Conservation (phyloP, 2,329 filamentous ascomycete species). For the Paracorniculantispora psalliotae region DNA sequence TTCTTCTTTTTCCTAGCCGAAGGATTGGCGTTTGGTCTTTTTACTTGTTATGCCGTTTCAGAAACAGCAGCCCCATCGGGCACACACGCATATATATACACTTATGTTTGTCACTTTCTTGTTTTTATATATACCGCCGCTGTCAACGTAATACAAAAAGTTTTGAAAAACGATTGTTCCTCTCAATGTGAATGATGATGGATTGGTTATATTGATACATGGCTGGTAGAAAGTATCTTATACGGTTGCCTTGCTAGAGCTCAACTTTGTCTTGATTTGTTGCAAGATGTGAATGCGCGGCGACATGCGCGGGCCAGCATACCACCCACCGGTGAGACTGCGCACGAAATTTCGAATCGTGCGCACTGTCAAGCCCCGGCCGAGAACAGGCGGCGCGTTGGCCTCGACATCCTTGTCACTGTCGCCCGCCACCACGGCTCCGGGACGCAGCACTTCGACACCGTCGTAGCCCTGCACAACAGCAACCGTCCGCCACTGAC, state of each 20-base stretch:
- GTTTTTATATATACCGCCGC: neutral
- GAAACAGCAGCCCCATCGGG: neutral
- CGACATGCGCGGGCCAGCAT: slow-evolving; percentile 58
- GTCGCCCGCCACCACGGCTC: slow-evolving; percentile 20
- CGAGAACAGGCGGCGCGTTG: slow-evolving; percentile 33
- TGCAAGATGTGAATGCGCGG: slow-evolving; percentile 49
- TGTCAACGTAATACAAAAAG: neutral
- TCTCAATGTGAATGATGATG: neutral
- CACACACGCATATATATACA: neutral
- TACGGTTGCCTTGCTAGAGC: neutral
- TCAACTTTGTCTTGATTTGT: slow-evolving; percentile 15
- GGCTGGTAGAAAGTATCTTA: neutral
- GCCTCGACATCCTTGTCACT: slow-evolving; percentile 9
- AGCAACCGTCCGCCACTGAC: slow-evolving; percentile 52
- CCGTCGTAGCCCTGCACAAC: slow-evolving; percentile 55
- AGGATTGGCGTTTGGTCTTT: neutral
- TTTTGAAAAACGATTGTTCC: neutral
- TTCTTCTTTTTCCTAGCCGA: neutral
- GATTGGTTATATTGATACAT: neutral
- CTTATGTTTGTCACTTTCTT: neutral
- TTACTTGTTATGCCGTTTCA: neutral
- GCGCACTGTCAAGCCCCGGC: slow-evolving; percentile 38
- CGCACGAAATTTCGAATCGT: slow-evolving; percentile 38
- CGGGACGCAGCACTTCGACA: slow-evolving; percentile 52
- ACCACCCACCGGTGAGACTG: slow-evolving; percentile 54